Percentiles rank a stretch among this genome's conserved stretches.
Conservation (phyloP, 768 basidiomycete genomes). For the Russula ochroleuca region DNA sequence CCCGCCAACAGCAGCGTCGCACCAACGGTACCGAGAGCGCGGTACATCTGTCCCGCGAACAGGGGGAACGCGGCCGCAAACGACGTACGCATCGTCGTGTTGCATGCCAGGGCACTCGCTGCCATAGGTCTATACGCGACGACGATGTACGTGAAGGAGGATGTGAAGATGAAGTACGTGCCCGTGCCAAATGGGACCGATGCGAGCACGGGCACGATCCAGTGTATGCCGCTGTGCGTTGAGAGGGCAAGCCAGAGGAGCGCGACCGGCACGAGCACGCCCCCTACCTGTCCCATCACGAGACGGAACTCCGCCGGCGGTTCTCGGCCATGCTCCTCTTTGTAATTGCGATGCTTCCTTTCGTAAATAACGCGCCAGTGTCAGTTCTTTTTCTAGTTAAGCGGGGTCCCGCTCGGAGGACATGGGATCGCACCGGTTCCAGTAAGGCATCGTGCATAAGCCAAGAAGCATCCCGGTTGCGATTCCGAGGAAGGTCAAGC, state of each 20-base stretch:
- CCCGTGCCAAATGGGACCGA: slow-evolving; percentile 52
- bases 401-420: neutral
- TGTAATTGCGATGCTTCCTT: slow-evolving; percentile 40
- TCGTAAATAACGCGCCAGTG: neutral
- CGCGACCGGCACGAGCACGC: slow-evolving; percentile 55
- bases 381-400: neutral
- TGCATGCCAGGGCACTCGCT: slow-evolving; percentile 64
- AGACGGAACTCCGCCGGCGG: slow-evolving; percentile 66
- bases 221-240: slow-evolving; percentile 44
- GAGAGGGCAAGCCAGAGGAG: slow-evolving; percentile 57
- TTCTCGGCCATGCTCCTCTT: slow-evolving; percentile 39
- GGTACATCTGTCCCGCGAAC: slow-evolving; percentile 40
- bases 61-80: slow-evolving; percentile 43
- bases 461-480: slow-evolving; percentile 44
- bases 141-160: slow-evolving; percentile 59
- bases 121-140: slow-evolving; percentile 49
- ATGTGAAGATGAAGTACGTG: slow-evolving; percentile 59
- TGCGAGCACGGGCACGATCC: slow-evolving; percentile 46
- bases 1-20: slow-evolving; percentile 41
- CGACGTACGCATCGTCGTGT: slow-evolving; percentile 43
- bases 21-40: slow-evolving; percentile 36
- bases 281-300: slow-evolving; percentile 65
- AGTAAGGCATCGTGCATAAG: slow-evolving; percentile 41
- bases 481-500: slow-evolving; percentile 49
- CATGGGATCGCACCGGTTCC: slow-evolving; percentile 38